Evolutionary conservation across 345 rosid genomes (phyloP), one percentile per base, ranked within the genome.

Genomic region (Chamaenerion angustifolium): DNA sequence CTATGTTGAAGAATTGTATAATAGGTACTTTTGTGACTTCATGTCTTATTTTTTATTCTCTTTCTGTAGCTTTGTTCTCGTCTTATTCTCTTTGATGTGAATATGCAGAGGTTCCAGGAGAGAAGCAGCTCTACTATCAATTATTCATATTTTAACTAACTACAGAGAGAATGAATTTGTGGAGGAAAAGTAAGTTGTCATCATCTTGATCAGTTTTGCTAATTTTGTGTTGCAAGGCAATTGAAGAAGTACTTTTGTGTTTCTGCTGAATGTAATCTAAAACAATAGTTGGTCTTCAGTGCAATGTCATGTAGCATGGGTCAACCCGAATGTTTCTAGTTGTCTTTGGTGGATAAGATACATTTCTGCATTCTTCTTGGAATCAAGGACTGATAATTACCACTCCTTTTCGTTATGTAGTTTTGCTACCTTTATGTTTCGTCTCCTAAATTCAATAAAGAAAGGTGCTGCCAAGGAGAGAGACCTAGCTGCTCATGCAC

Each of bases 161-260:
- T 40, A 25, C 16, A 51, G 43, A 15, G 16, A 58, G 62, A 35
- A 43, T 43, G 49, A 58, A 10, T 58, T 49, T 49, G 56, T 58
- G 43, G 55, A 58, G 62, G 37, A 58, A 16, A 43, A 50, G 62
- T 58, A 43, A 58, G 62, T 50, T 6, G 5, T 41, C 56, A 21
- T 15, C 53, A 3, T 41, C 16, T 21, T 8, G 40, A 40, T 27
- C 40, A 14, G 10, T 50, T 50, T 35, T 50, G 35, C 6, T 50
- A 9, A 8, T 42, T 21, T 13, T 12, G 35, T 11, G 4, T 3
- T 50, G 16, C 18, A 15, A 50, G 54, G 54, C 41, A 11, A n/a
- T 10, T 10, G 13, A 15, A 13, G 27, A 27, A 6, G 14, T n/a
- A 6, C 16, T 13, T 35, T 49, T 13, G 13, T n/a, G 7, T 31